phyloP scores from a whole-genome alignment of 305 asterid genomes.

The Coffea humblotiana region DNA sequence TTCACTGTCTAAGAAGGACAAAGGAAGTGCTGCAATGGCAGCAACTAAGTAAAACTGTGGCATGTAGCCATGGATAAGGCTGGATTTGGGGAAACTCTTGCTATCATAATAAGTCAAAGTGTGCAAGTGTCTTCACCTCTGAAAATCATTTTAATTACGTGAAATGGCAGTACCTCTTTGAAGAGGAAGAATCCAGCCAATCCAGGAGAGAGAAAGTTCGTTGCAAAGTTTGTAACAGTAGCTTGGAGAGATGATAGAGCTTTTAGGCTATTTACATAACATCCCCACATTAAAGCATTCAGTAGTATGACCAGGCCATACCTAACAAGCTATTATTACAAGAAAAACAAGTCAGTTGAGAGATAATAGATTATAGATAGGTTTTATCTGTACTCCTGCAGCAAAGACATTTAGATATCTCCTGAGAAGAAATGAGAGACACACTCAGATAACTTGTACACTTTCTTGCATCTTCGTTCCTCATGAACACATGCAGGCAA shows the following conservation, averaged over 20 bases:
- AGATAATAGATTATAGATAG: not conserved
- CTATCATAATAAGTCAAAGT: not conserved
- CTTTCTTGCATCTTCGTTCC: not conserved
- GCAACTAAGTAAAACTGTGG: not conserved
- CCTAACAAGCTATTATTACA: conserved; percentile 46
- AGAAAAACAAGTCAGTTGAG: not conserved
- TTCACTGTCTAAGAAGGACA: not conserved
- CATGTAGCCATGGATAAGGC: not conserved
- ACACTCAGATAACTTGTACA: not conserved
- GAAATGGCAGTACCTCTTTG: conserved; percentile 55
- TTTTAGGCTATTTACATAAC: conserved; percentile 85
- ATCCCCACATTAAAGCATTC: conserved; percentile 92
- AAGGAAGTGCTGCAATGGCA: not conserved
- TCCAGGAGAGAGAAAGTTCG: conserved; percentile 82
- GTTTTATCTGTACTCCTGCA: not conserved
- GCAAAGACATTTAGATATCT: too few species aligned
- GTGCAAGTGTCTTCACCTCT: not conserved
- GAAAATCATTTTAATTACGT: conserved; percentile 39
- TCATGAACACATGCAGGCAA: not conserved
- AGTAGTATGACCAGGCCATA: conserved; percentile 62
- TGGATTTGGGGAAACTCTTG: not conserved
- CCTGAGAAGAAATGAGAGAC: too few species aligned
- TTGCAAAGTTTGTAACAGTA: conserved; percentile 85
- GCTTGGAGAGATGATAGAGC: conserved; percentile 90
- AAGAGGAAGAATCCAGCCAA: conserved; percentile 82